A percentile compares a stretch with the other conserved stretches of the same genome.
Conservation (phyloP, 805 yeast genomes). For the Diddensiella caesifluorescens region DNA sequence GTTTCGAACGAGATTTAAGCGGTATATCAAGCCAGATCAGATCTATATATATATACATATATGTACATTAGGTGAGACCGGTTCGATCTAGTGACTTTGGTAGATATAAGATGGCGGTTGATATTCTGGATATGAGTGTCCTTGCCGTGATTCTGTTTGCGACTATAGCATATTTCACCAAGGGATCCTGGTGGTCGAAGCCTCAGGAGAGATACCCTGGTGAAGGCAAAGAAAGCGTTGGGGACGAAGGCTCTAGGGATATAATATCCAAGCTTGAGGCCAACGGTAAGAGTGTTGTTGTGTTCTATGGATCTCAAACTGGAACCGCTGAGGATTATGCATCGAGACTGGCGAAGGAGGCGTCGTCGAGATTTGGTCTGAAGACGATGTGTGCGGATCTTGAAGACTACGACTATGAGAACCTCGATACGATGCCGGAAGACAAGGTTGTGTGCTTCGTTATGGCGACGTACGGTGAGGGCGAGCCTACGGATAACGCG, state of each 20-base stretch:
- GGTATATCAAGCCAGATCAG: no score
- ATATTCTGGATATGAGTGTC: conserved; percentile 65
- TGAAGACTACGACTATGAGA: conserved; percentile 82
- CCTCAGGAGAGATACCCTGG: conserved; percentile 20
- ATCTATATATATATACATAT: conserved; percentile 1
- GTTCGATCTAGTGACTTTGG: background rate
- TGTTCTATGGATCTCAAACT: conserved; percentile 92
- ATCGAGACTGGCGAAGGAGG: conserved; percentile 81
- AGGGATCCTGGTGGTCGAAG: conserved; percentile 47
- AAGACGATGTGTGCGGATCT: conserved; percentile 81
- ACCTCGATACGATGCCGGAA: conserved; percentile 56
- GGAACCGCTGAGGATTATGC: conserved; percentile 99
- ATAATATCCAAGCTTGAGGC: conserved; percentile 39
- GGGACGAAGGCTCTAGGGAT: conserved; percentile 21
- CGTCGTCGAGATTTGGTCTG: conserved; percentile 73
- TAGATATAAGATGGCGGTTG: conserved; percentile 36
- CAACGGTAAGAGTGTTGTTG: conserved; percentile 68
- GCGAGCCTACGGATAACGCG: conserved; percentile 97
- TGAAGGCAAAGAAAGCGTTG: conserved; percentile 19
- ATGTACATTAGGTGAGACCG: background rate
- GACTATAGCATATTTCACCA: conserved; percentile 59
- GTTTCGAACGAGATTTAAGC: no score
- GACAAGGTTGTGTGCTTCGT: conserved; percentile 65
- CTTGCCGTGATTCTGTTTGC: conserved; percentile 63
- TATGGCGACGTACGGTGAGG: conserved; percentile 95